Evolutionary conservation across 257 asterid species (phyloP).

Genomic region (Anisodus tanguticus): DNA sequence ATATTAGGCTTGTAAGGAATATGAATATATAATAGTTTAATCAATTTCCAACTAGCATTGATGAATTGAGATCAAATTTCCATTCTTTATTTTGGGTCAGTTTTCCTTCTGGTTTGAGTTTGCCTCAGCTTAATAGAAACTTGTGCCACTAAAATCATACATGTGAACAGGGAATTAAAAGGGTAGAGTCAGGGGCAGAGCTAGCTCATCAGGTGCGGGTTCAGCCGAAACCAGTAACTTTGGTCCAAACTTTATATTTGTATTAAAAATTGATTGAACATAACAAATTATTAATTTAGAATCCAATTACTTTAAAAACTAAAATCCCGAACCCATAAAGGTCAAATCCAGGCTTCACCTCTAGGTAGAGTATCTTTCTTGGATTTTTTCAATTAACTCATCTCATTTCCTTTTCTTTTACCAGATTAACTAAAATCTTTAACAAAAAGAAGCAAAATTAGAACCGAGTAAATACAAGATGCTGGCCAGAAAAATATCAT

Average conservation of each 20-base stretch:
- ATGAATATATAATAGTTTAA: background rate
- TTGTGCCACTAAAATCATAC: background rate
- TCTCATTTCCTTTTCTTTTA: background rate
- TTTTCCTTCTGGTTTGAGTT: background rate
- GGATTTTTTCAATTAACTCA: background rate
- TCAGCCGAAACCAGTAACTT: too few relatives aligned
- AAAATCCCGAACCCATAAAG: too few relatives aligned
- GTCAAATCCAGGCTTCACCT: too few relatives aligned
- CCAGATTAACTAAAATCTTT: too few relatives aligned
- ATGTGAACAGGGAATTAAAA: background rate
- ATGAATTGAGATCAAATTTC: background rate
- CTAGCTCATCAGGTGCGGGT: too few relatives aligned
- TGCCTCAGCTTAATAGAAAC: background rate
- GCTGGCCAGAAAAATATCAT: background rate
- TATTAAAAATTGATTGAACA: too few relatives aligned
- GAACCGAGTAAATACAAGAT: background rate
- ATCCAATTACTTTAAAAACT: too few relatives aligned
- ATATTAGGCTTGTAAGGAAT: background rate
- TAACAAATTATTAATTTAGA: too few relatives aligned
- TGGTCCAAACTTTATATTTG: too few relatives aligned
- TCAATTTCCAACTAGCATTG: background rate
- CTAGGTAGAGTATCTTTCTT: background rate
- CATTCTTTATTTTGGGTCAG: background rate
- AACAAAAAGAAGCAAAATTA: background rate
- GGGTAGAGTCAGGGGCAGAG: background rate